These are phyloP conservation scores for Boletus fagicola DNA, from an alignment of 768 basidiomycete genomes.

Conservation along the genomic window DNA sequence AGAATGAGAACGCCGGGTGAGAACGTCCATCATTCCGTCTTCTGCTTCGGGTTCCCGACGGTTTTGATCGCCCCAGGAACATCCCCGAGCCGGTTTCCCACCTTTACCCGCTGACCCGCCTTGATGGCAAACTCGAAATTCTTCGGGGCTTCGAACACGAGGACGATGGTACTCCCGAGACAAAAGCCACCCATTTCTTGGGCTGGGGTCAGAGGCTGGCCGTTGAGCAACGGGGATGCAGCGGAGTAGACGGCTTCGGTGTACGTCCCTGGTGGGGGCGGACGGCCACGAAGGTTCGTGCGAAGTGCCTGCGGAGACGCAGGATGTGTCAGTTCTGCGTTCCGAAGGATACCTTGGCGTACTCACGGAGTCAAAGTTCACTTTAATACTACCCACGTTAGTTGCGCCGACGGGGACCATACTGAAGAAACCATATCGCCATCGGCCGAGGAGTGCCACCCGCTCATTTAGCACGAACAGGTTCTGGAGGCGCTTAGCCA, in stretches of 20 bases:
- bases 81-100: slow-evolving; percentile 81
- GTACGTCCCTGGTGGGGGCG: slow-evolving; percentile 81
- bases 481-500: slow-evolving; percentile 88
- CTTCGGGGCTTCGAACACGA: slow-evolving; percentile 92
- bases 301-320: slow-evolving; percentile 61
- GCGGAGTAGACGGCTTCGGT: slow-evolving; percentile 88
- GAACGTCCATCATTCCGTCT: slow-evolving; percentile 27
- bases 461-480: slow-evolving; percentile 98
- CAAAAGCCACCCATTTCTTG: slow-evolving; percentile 99
- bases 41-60: slow-evolving; percentile 32
- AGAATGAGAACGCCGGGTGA: too few relatives aligned
- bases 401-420: slow-evolving; percentile 99
- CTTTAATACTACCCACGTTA: slow-evolving; percentile 93
- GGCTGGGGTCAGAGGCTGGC: slow-evolving; percentile 82
- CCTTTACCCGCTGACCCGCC: slow-evolving; percentile 81
- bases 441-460: slow-evolving; percentile 89
- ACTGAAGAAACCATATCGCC: slow-evolving; percentile 93
- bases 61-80: slow-evolving; percentile 18
- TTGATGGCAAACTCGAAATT: slow-evolving; percentile 76
- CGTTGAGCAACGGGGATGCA: slow-evolving; percentile 79
- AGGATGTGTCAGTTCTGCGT: background rate
- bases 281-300: slow-evolving; percentile 78
- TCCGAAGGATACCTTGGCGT: background rate
- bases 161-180: slow-evolving; percentile 91
- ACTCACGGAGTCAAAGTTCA: slow-evolving; percentile 87